phyloP scores from a whole-genome alignment of 106 monocot genomes.

The Dendrobium huoshanense region DNA sequence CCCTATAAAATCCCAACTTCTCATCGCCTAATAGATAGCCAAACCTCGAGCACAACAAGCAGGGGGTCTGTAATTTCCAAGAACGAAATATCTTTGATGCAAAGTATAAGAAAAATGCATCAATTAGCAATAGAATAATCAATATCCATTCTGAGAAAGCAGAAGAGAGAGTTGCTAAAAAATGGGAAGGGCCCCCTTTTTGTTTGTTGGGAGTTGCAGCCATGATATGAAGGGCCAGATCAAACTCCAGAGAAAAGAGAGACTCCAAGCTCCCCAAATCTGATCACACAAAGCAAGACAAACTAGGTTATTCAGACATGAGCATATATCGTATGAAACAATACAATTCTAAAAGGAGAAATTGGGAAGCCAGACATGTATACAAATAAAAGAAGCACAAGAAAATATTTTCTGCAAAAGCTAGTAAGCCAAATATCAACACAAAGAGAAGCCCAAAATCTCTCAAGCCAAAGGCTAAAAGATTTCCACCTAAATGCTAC shows the following conservation, averaged over 20 bases:
- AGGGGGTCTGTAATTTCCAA: constrained; percentile 68
- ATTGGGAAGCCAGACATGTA: no score
- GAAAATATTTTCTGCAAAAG: no score
- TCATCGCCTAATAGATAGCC: constrained; percentile 64
- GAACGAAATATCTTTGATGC: constrained; percentile 54
- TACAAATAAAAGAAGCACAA: no score
- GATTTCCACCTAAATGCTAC: no score
- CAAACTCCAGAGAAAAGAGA: background rate
- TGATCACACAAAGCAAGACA: background rate
- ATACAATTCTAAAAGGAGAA: background rate
- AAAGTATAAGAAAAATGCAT: constrained; percentile 51
- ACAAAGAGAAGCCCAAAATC: no score
- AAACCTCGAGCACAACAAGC: constrained; percentile 76
- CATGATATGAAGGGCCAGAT: no score
- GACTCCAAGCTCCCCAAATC: background rate
- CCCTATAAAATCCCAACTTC: constrained; percentile 36
- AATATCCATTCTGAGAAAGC: constrained; percentile 71
- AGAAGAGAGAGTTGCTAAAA: constrained; percentile 44
- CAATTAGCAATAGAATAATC: constrained; percentile 53
- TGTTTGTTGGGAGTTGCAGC: background rate
- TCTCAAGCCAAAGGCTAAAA: no score
- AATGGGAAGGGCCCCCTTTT: constrained; percentile 6
- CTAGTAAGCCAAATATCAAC: no score
- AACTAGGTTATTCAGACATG: background rate
- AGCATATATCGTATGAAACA: background rate